Evolutionary conservation across 2,329 filamentous ascomycete genomes (phyloP), one percentile per base, ranked within the genome.

Genomic region (Scedosporium minutisporum): DNA sequence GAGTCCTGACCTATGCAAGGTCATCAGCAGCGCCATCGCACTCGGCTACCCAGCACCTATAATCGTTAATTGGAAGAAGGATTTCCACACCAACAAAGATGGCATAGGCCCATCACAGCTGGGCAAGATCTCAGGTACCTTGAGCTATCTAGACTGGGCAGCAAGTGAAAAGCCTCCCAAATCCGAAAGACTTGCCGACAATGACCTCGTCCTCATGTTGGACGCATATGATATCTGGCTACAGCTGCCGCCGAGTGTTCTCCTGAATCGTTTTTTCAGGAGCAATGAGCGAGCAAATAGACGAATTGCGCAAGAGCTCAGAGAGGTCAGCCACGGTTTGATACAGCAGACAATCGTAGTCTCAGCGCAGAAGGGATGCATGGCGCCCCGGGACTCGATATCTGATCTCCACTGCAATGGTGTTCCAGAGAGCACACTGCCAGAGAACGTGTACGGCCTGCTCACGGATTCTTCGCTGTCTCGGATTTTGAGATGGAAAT

Each of bases 161-260:
- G 42, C 48, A 14, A 46, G 42, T 7, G 18, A 16, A 10, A 46
- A 46, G 14, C 14, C 42, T 16, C 42, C 42, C 7, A 9, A 46
- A 46, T 18, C 42, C 1, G 42, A 46, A 18, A 9, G 42, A 18
- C 18, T 46, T 16, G 42, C 42, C 5, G 69, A 73, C 4, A 67
- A 75, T 10, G 72, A 75, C 62, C 63, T 76, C 0, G 70, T 70
- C 1, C 65, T 76, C 0, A 66, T 76, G n/a, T 71, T 76, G 1
- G 74, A 76, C 23, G 71, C 73, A 0, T 72, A 76, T 64, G 73
- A 76, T 48, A 66, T 73, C 42, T 76, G 74, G 74, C 76, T 76
- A 51, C 74, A 76, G 59, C 69, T 76, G 0, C 74, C 74, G 0
- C 72, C 74, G 0, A 72, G 72, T 4, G 73, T 75, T 0, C 69